Evolutionary conservation across 2,329 filamentous ascomycete genomes (phyloP), one percentile per base, ranked within the genome.

Genomic region (Ceratocystis cubensis): DNA sequence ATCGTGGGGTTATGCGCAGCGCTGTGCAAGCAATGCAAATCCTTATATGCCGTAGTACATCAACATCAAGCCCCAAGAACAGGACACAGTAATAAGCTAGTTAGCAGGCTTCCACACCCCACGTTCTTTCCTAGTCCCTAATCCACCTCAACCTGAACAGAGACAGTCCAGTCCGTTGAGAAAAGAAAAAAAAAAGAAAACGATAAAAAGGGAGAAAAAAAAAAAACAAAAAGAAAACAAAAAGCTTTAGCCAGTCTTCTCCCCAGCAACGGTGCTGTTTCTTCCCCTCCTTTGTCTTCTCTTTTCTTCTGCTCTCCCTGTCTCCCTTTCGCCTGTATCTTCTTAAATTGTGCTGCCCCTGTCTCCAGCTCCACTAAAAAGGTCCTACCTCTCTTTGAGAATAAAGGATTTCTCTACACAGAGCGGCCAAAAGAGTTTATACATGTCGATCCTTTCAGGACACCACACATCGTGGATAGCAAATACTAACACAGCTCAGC

Each of bases 181-280:
- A 2, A n/a, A 50, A 8, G 8, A 48, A 20, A 25, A 20, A 50
- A 25, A 50, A 2, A 48, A 8, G 0, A 48, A 48, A 22, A 22
- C 2, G 22, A 48, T n/a, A 48, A 22, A 50, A 22, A 6, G 3
- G 2, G 0, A n/a, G 10, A 50, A 7, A 22, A 0, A 10, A 15
- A 50, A 50, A 15, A 53, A 20, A 53, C n/a, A 61, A 5, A 61
- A 41, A 8, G 15, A 61, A 8, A 61, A 41, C 7, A n/a, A 17
- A 25, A 59, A 59, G 28, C 53, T 59, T 59, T 30, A 37, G 53
- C 53, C 53, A 59, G 30, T 50, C 56, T 59, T 59, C 56, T 33
- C 56, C 56, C 56, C 56, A n/a, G 56, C 56, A 59, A 59, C 56
- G 13, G 56, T n/a, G 6, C 13, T 33, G 22, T 30, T 17, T 30